These are phyloP conservation scores for Pseudognaphalium luteoalbum DNA, from an alignment of 129 eudicot species.

Conservation along the genomic window DNA sequence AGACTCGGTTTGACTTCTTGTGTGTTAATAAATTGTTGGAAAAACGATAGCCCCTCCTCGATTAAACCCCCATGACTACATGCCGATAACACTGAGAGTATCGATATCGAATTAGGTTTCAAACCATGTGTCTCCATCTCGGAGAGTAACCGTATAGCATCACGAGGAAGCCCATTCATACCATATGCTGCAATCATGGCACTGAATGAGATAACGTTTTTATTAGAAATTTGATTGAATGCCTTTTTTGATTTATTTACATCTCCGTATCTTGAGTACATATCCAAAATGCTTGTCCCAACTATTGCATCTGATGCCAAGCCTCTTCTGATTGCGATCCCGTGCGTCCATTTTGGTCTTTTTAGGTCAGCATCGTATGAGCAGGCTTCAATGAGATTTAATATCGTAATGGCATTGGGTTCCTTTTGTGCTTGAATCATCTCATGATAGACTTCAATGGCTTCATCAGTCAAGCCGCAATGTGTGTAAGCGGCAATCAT, in stretches of 20 bases:
- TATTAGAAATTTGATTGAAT: constrained; percentile 48
- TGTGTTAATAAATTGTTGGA: constrained; percentile 47
- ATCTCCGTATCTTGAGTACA: constrained; percentile 80
- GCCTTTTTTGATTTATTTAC: constrained; percentile 54
- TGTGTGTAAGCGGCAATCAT: constrained; percentile 80
- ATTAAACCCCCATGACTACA: constrained; percentile 91
- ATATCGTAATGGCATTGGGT: constrained; percentile 54
- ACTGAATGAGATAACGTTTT: constrained; percentile 63
- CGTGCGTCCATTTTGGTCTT: constrained; percentile 61
- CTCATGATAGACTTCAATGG: constrained; percentile 51
- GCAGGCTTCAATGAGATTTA: constrained; percentile 82
- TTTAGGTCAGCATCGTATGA: constrained; percentile 50
- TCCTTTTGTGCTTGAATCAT: constrained; percentile 45
- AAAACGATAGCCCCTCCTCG: constrained; percentile 55
- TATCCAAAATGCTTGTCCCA: constrained; percentile 75
- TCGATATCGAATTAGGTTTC: constrained; percentile 60
- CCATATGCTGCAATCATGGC: constrained; percentile 86
- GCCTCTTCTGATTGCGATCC: constrained; percentile 62
- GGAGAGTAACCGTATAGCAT: constrained; percentile 48
- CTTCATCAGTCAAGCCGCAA: constrained; percentile 75
- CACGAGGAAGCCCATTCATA: constrained; percentile 68
- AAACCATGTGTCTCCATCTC: constrained; percentile 58
- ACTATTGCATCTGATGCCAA: constrained; percentile 53
- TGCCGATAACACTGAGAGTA: constrained; percentile 74
- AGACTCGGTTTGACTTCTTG: constrained; percentile 41